Evolutionary conservation across 306 rosid species (phyloP).

Genomic region (Ochetophila trinervis): DNA sequence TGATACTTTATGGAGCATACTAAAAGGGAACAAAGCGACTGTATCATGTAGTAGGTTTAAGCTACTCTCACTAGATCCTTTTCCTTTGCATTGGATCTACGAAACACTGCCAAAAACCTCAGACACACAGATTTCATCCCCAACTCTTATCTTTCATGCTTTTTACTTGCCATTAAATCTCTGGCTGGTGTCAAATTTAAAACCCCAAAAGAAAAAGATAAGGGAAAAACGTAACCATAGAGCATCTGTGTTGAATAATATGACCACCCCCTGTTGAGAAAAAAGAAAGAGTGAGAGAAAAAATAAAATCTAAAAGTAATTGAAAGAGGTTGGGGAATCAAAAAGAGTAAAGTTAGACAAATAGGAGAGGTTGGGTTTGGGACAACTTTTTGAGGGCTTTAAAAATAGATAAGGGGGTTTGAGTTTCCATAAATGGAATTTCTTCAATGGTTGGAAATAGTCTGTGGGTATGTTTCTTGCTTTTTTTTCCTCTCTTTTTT

Average conservation of each 20-base stretch:
- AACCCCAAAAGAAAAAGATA: neutral
- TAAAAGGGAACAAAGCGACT: too few relatives aligned
- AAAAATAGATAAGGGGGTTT: neutral
- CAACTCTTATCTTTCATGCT: neutral
- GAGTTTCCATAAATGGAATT: slow-evolving; percentile 22
- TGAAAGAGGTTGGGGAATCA: neutral
- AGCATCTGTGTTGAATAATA: too few relatives aligned
- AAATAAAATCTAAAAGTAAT: neutral
- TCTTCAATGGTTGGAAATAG: slow-evolving; percentile 44
- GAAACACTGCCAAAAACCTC: slow-evolving; percentile 33
- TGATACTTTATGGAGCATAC: too few relatives aligned
- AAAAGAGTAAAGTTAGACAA: slow-evolving; percentile 16
- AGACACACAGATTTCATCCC: slow-evolving; percentile 22
- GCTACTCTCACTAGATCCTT: slow-evolving; percentile 27
- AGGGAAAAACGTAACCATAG: too few relatives aligned
- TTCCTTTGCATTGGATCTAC: slow-evolving; percentile 40
- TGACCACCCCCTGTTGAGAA: neutral
- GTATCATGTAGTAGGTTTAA: neutral
- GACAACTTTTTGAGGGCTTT: neutral
- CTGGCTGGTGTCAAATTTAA: neutral
- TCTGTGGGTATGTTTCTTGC: neutral
- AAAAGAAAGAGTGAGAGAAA: neutral
- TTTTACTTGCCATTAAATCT: neutral
- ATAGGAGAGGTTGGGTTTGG: neutral
- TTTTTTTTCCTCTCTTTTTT: neutral